Evolutionary conservation across 345 rosid genomes (phyloP).

Genomic region (Bruguiera sexangula): DNA sequence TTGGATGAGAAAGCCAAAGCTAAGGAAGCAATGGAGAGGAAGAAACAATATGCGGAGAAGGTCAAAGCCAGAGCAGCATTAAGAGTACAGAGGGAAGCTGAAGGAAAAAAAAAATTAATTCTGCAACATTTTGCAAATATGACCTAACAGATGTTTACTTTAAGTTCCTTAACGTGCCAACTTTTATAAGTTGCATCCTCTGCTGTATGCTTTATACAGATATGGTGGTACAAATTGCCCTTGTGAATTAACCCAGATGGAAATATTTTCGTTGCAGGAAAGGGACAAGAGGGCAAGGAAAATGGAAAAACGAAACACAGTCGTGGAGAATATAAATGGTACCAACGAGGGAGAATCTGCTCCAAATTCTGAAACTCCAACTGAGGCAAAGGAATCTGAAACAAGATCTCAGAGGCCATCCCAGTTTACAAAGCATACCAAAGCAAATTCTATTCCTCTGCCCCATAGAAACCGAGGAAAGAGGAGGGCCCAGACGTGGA

Average conservation of each 20-base stretch:
- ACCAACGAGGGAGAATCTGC: constrained; percentile 30
- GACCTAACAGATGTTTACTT: not conserved
- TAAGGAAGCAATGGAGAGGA: constrained; percentile 55
- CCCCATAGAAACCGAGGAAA: constrained; percentile 65
- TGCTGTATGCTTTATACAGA: not conserved
- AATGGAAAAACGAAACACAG: constrained; percentile 54
- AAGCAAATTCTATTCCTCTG: constrained; percentile 56
- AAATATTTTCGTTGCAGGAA: constrained; percentile 42
- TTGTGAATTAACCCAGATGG: not conserved
- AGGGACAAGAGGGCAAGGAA: constrained; percentile 75
- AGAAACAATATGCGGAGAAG: constrained; percentile 61
- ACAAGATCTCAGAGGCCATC: constrained; percentile 28
- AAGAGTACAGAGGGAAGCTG: constrained; percentile 75
- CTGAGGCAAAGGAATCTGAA: constrained; percentile 43
- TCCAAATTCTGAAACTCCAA: constrained; percentile 28
- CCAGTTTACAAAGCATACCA: constrained; percentile 54
- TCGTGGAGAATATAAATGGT: constrained; percentile 22
- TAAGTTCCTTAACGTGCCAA: not conserved
- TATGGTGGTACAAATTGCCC: no score
- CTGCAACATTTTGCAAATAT: not conserved
- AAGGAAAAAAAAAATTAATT: constrained; percentile 64
- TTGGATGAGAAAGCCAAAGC: constrained; percentile 66
- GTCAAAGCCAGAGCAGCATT: constrained; percentile 67
- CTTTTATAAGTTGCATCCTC: not conserved
- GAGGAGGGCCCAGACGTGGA: constrained; percentile 72